Conservation (phyloP, 208 protist genomes). For the Crithidia bombi region DNA sequence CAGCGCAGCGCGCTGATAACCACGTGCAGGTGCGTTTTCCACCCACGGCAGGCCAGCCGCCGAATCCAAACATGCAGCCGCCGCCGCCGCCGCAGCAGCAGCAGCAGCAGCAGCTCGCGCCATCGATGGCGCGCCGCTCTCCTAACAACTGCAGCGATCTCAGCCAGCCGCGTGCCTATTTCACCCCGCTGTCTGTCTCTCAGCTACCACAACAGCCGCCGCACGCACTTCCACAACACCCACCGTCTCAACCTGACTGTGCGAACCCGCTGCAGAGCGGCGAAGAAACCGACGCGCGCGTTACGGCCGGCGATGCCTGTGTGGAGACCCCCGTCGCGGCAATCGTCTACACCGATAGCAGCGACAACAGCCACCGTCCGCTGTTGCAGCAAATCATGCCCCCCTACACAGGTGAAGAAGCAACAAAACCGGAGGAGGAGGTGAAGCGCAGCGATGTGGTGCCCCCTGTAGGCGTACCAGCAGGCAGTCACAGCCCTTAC, state of each 20-base stretch:
- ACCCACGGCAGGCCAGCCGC: background rate
- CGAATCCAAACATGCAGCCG: background rate
- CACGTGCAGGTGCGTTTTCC: background rate
- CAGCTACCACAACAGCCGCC: background rate
- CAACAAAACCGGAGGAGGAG: background rate
- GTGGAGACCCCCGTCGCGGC: background rate
- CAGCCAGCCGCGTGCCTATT: background rate
- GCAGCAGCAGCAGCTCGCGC: background rate
- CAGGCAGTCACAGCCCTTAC: constrained; percentile 22
- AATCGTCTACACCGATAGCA: background rate
- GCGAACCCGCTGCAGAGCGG: background rate
- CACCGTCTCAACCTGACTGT: background rate
- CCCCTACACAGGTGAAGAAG: background rate
- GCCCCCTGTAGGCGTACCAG: background rate
- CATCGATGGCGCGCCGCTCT: constrained; percentile 1
- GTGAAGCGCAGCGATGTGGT: background rate
- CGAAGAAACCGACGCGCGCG: background rate
- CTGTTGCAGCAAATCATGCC: background rate
- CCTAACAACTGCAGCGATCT: background rate
- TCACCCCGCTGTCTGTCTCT: background rate
- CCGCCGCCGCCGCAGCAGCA: background rate
- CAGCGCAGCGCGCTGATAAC: background rate
- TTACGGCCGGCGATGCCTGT: background rate
- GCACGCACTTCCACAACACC: background rate
- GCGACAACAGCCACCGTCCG: background rate